Conservation (phyloP, 129 eudicot species). For the Saposhnikovia divaricata region DNA sequence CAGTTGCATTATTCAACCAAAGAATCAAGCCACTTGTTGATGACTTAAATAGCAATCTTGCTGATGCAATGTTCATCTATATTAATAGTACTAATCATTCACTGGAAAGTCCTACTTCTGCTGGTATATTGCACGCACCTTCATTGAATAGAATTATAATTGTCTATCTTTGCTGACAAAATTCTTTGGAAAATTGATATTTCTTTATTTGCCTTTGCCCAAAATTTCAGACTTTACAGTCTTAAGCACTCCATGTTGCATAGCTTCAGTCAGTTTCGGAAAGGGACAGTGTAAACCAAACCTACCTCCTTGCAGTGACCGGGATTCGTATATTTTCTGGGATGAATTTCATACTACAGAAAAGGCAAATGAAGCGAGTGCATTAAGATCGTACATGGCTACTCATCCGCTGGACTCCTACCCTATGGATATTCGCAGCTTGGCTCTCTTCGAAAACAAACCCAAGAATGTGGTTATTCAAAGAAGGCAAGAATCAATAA, state of each 20-base stretch:
- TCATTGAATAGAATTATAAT: background rate
- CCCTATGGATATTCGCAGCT: background rate
- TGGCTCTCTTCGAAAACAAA: background rate
- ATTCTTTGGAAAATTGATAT: background rate
- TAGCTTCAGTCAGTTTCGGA: background rate
- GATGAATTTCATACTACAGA: conserved; percentile 51
- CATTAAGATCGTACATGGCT: conserved; percentile 10
- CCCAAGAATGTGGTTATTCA: background rate
- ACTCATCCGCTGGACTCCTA: conserved; percentile 7
- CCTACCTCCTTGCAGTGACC: conserved; percentile 27
- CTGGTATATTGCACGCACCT: background rate
- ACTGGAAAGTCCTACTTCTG: conserved; percentile 1
- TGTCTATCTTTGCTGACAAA: background rate
- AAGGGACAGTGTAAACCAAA: conserved; percentile 33
- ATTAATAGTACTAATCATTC: conserved; percentile 18
- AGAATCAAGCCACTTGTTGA: conserved; percentile 33
- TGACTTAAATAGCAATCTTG: conserved; percentile 20
- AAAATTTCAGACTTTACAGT: background rate
- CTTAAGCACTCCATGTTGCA: conserved; percentile 32
- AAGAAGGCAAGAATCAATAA: background rate
- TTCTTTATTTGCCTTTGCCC: background rate
- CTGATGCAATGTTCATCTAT: conserved; percentile 28
- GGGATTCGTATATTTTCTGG: conserved; percentile 27
- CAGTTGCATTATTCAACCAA: conserved; percentile 25
- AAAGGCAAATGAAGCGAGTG: background rate